Evolutionary conservation across 2,329 filamentous ascomycete genomes (phyloP).

Genomic region (Colletotrichum sublineola): DNA sequence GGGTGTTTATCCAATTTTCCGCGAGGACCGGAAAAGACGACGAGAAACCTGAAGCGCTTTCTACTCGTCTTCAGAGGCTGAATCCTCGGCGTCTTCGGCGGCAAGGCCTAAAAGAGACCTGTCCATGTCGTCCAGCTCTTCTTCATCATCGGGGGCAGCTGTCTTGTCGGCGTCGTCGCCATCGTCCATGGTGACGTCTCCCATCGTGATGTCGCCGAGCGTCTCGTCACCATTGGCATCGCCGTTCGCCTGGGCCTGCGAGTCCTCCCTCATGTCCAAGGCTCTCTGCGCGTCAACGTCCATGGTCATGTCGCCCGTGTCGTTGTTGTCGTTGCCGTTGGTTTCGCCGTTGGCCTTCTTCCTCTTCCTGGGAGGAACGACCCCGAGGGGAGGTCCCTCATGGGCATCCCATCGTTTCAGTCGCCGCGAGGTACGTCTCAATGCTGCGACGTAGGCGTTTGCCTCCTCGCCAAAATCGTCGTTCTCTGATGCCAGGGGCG

Average conservation of each 20-base stretch:
- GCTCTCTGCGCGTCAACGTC: constrained; percentile 50
- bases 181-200: constrained; percentile 63
- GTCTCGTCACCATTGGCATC: constrained; percentile 53
- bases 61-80: constrained; percentile 30
- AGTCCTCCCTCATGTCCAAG: constrained; percentile 37
- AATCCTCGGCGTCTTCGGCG: constrained; percentile 36
- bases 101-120: constrained; percentile 40
- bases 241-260: constrained; percentile 47
- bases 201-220: constrained; percentile 52
- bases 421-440: constrained; percentile 74
- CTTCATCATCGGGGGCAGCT: constrained; percentile 48
- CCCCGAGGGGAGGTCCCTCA: constrained; percentile 58
- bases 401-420: constrained; percentile 78
- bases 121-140: constrained; percentile 56
- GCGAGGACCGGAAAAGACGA: background rate
- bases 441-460: constrained; percentile 73
- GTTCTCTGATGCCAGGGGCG: constrained; percentile 70
- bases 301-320: constrained; percentile 45
- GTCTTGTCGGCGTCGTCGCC: constrained; percentile 56
- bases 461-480: constrained; percentile 85
- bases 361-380: constrained; percentile 62
- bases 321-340: constrained; percentile 35
- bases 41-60: background rate
- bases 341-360: constrained; percentile 44
- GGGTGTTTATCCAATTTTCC: background rate